phyloP scores from a whole-genome alignment of 306 rosid species.

The barrel medic (Medicago truncatula) region MtrunA17r5.0-ANR NC_053042.1:46315501-46316000 shows the following conservation, averaged over 20 bases:
- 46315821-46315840: slow-evolving; percentile 9
- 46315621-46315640: no score
- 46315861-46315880: slow-evolving; percentile 66
- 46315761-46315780: not conserved
- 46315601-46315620: not conserved
- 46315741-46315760: slow-evolving; percentile 26
- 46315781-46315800: slow-evolving; percentile 28
- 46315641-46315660: not conserved
- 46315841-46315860: slow-evolving; percentile 62
- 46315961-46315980: not conserved
- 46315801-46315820: slow-evolving; percentile 28
- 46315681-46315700: slow-evolving; percentile 69
- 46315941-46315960: slow-evolving; percentile 23
- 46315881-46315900: slow-evolving; percentile 62
- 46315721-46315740: slow-evolving; percentile 54
- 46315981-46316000: not conserved
- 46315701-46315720: slow-evolving; percentile 83
- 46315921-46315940: slow-evolving; percentile 52
- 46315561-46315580: not conserved
- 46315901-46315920: slow-evolving; percentile 36
- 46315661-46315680: slow-evolving; percentile 71
- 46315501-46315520: not conserved
- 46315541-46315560: not conserved
- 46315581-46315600: slow-evolving; percentile 1
- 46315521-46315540: not conserved